Percentiles rank a stretch among this genome's conserved stretches.
phyloP scores from a whole-genome alignment of 805 yeast species.

The Candida schatavii region DNA sequence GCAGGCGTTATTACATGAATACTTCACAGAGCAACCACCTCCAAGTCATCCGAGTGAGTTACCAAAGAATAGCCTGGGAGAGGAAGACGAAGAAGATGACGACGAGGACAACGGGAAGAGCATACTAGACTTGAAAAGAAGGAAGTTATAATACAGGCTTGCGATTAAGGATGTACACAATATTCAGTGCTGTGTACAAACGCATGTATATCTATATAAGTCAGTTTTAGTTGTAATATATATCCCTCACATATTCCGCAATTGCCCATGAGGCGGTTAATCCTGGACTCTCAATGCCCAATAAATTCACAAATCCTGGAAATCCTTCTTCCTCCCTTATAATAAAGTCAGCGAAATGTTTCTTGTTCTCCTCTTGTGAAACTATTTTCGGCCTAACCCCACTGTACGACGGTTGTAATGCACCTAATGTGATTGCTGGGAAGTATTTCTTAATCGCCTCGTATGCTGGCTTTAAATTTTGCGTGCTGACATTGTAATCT shows the following conservation, averaged over 20 bases:
- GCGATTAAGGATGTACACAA: too few relatives aligned
- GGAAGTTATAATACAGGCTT: not conserved
- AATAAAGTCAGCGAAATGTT: slow-evolving; percentile 65
- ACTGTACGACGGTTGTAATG: slow-evolving; percentile 63
- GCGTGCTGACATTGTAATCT: slow-evolving; percentile 47
- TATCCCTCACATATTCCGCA: slow-evolving; percentile 60
- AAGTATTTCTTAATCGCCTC: slow-evolving; percentile 60
- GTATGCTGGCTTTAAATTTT: slow-evolving; percentile 53
- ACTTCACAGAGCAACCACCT: slow-evolving; percentile 69
- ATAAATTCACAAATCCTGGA: slow-evolving; percentile 74
- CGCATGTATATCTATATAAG: too few relatives aligned
- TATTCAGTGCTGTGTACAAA: too few relatives aligned
- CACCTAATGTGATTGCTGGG: slow-evolving; percentile 52
- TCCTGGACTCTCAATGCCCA: slow-evolving; percentile 92
- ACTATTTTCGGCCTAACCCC: slow-evolving; percentile 83
- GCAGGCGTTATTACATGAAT: slow-evolving; percentile 61
- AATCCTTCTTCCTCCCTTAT: slow-evolving; percentile 67
- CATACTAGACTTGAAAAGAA: slow-evolving; percentile 7
- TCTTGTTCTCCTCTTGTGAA: slow-evolving; percentile 38
- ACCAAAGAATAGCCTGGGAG: slow-evolving; percentile 42
- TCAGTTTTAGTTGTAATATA: slow-evolving; percentile 17
- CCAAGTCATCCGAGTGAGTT: slow-evolving; percentile 67
- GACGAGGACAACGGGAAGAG: slow-evolving; percentile 15
- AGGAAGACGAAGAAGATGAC: slow-evolving; percentile 15
- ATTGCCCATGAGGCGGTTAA: slow-evolving; percentile 81